Percentiles rank a stretch among this genome's conserved stretches.
Conservation (phyloP, 2,329 filamentous ascomycete genomes). For the Trichoderma hamatum region DNA sequence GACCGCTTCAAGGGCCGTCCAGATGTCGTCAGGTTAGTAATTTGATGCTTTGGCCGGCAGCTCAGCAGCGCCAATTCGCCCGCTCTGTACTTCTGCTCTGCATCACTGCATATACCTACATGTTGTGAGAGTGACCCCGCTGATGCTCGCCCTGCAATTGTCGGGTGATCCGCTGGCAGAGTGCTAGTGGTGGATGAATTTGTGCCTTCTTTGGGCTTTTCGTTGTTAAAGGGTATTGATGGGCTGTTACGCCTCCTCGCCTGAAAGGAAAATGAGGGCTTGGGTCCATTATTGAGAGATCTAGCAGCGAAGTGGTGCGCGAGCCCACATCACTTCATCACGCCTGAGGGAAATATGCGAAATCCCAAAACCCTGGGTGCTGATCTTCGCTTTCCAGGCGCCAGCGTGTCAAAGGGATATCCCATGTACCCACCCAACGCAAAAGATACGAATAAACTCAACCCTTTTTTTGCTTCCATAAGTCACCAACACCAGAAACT, state of each 20-base stretch:
- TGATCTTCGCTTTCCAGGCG: conserved; percentile 2
- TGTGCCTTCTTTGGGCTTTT: background rate
- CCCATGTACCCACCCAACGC: background rate
- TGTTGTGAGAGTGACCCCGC: background rate
- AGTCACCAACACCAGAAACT: background rate
- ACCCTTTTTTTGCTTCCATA: background rate
- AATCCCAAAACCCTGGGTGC: background rate
- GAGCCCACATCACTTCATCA: background rate
- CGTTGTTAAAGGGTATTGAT: background rate
- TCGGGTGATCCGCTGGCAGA: conserved; percentile 19
- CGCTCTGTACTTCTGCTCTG: background rate
- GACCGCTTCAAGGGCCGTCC: background rate
- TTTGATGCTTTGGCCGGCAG: conserved; percentile 6
- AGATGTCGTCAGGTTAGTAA: background rate
- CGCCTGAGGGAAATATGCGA: conserved; percentile 14
- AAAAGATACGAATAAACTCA: background rate
- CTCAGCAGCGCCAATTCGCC: background rate
- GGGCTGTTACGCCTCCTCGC: background rate
- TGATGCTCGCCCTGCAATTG: background rate
- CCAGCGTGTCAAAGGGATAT: conserved; percentile 1
- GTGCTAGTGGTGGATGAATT: conserved; percentile 7
- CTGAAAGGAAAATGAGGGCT: background rate
- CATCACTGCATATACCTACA: background rate
- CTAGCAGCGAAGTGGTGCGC: background rate
- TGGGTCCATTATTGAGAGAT: background rate